phyloP scores from a whole-genome alignment of 192 early-diverging fungal species.

The Kickxella alabastrina region DNA sequence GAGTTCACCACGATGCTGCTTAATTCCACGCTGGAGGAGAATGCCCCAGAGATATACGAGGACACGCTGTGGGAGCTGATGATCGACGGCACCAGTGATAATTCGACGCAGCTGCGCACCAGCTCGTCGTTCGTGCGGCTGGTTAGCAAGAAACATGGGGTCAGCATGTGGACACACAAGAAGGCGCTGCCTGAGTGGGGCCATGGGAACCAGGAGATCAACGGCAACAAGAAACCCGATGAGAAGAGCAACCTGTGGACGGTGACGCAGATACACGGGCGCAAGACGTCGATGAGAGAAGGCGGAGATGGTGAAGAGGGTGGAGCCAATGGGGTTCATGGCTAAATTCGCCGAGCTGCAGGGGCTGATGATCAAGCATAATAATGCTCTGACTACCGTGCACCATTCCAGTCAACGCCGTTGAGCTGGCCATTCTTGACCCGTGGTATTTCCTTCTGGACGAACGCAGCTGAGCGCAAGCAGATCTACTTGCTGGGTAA shows the following conservation, averaged over 20 bases:
- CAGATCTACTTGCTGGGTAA: constrained; percentile 94
- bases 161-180: constrained; percentile 74
- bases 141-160: constrained; percentile 62
- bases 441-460: constrained; percentile 95
- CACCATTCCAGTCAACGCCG: constrained; percentile 87
- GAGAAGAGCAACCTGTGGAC: constrained; percentile 75
- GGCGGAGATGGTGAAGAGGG: constrained; percentile 16
- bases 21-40: constrained; percentile 25
- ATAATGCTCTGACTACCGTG: constrained; percentile 78
- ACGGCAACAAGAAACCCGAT: constrained; percentile 90
- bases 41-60: too few relatives aligned
- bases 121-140: constrained; percentile 42
- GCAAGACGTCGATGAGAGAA: constrained; percentile 45
- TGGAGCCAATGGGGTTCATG: constrained; percentile 56
- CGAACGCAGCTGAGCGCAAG: constrained; percentile 60
- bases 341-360: constrained; percentile 87
- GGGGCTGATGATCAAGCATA: constrained; percentile 83
- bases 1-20: constrained; percentile 63
- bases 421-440: constrained; percentile 83
- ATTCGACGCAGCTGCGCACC: constrained; percentile 23
- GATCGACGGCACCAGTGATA: constrained; percentile 46
- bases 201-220: constrained; percentile 82
- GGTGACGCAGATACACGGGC: constrained; percentile 72
- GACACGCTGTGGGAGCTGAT: constrained; percentile 62
- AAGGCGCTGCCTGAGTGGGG: constrained; percentile 87